Base-by-base conservation (phyloP, 2,329 filamentous ascomycete species). In the Lecanosticta acicola region DNA sequence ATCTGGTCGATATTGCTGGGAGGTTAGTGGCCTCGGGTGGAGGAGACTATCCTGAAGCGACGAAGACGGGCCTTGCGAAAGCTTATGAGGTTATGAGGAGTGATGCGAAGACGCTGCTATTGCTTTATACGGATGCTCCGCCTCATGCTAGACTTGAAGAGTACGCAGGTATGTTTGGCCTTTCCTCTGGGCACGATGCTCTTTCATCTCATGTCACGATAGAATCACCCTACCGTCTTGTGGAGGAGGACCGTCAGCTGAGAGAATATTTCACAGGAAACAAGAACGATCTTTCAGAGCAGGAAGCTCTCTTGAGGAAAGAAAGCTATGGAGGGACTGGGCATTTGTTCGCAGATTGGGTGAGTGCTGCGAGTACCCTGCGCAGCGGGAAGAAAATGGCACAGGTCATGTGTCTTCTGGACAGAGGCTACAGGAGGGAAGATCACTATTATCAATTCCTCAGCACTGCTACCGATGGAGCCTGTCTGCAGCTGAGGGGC, bases 51-150 rank as follows among this genome's bases (percentile, higher is more conserved):
- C 50, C 46, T 5, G 50, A 52, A 40, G 50, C 50, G 11, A 17
- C 48, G 16, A 52, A 52, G 38, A 52, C 50, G 26, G 50, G 50
- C 3, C 46, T 50, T 10, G 50, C 50, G 8, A 39, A 41, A 21
- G 43, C 50, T 4, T 49, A 50, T 18, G 33, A 50, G 13, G 16
- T 46, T 16, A 52, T 52, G 50, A 34, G 47, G 8, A n/a, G 14
- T 1, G 43, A 47, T 20, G 50, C 50, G 13, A 46, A 43, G 5
- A 50, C 50, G 3, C 36, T 52, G 9, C 41, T 52, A 3, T 19
- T 52, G 14, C 37, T 47, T 5, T 49, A 45, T 26, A 40, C 43
- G 7, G 50, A 52, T 45, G 50, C 46, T 33, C 43, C 43, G 9
- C 50, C 50, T 19, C 50, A 50, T 11, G 37, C 41, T 4, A n/a